A percentile compares a stretch with the other conserved stretches of the same genome.
phyloP scores from a whole-genome alignment of 768 basidiomycete species.

The Suillus fuscotomentosus region DNA sequence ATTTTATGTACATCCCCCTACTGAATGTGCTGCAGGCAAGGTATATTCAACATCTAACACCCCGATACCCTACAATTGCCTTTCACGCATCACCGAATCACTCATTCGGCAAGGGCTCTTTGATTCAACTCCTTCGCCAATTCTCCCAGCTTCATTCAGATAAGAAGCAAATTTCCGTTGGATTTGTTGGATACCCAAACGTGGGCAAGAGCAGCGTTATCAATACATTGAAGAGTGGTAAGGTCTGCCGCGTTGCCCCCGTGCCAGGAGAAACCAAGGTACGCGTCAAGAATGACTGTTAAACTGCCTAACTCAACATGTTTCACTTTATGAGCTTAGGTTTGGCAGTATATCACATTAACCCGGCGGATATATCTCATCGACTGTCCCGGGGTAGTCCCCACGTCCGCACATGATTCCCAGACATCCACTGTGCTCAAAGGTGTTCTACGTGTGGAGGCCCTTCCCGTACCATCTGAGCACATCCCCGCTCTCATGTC shows the following conservation, averaged over 20 bases:
- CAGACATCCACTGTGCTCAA: slow-evolving; percentile 93
- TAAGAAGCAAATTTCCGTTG: slow-evolving; percentile 99
- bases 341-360: slow-evolving; percentile 99
- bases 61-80: slow-evolving; percentile 93
- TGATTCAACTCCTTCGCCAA: slow-evolving; percentile 95
- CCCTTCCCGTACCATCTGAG: slow-evolving; percentile 87
- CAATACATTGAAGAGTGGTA: slow-evolving; percentile 97
- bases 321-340: slow-evolving; percentile 31
- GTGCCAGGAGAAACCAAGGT: slow-evolving; percentile 96
- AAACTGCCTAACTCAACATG: neutral
- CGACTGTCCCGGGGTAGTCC: slow-evolving; percentile 98
- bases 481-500: slow-evolving; percentile 87
- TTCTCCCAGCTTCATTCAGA: slow-evolving; percentile 97
- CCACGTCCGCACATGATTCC: slow-evolving; percentile 86
- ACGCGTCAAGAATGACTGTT: slow-evolving; percentile 1
- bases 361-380: slow-evolving; percentile 97
- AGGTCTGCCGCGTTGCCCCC: slow-evolving; percentile 95
- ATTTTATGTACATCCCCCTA: neutral
- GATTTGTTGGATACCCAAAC: slow-evolving; percentile 97
- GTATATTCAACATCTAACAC: slow-evolving; percentile 93
- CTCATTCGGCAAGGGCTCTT: slow-evolving; percentile 97
- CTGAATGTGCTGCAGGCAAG: slow-evolving; percentile 59
- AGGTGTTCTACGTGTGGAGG: slow-evolving; percentile 95
- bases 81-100: slow-evolving; percentile 99
- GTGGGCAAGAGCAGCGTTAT: slow-evolving; percentile 98